Conservation (phyloP, 768 basidiomycete species). For the Agaricus blazei region DNA sequence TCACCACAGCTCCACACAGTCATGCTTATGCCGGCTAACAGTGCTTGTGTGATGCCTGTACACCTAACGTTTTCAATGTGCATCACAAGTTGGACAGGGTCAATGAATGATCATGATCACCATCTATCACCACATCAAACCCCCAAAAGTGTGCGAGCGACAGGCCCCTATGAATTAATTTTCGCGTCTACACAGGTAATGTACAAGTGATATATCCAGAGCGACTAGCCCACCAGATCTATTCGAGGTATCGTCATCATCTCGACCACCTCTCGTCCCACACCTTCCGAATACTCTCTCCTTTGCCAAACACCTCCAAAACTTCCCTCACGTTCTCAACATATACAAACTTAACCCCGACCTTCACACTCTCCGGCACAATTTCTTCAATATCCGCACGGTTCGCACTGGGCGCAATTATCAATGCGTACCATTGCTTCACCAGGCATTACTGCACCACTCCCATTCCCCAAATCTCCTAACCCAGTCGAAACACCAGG, state of each 20-base stretch:
- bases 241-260: too few species aligned
- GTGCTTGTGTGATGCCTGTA: slow-evolving; percentile 61
- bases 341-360: slow-evolving; percentile 91
- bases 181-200: too few species aligned
- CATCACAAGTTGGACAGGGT: slow-evolving; percentile 64
- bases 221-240: too few species aligned
- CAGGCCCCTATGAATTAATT: too few species aligned
- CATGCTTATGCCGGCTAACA: slow-evolving; percentile 32
- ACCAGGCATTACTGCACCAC: slow-evolving; percentile 87
- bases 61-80: slow-evolving; percentile 57
- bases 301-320: slow-evolving; percentile 68
- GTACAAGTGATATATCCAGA: too few species aligned
- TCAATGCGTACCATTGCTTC: slow-evolving; percentile 90
- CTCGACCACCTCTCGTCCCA: slow-evolving; percentile 7
- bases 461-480: slow-evolving; percentile 94
- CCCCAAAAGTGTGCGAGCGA: too few species aligned
- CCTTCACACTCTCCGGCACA: slow-evolving; percentile 93
- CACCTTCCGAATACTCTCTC: slow-evolving; percentile 2
- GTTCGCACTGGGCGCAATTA: slow-evolving; percentile 83
- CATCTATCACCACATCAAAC: too few species aligned
- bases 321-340: slow-evolving; percentile 93
- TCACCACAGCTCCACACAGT: not conserved
- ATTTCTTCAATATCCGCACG: slow-evolving; percentile 96
- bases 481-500: slow-evolving; percentile 93
- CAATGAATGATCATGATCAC: too few species aligned